These are phyloP conservation scores for Ramaria sp. DNA, from an alignment of 768 basidiomycete genomes.

Conservation along the genomic window DNA sequence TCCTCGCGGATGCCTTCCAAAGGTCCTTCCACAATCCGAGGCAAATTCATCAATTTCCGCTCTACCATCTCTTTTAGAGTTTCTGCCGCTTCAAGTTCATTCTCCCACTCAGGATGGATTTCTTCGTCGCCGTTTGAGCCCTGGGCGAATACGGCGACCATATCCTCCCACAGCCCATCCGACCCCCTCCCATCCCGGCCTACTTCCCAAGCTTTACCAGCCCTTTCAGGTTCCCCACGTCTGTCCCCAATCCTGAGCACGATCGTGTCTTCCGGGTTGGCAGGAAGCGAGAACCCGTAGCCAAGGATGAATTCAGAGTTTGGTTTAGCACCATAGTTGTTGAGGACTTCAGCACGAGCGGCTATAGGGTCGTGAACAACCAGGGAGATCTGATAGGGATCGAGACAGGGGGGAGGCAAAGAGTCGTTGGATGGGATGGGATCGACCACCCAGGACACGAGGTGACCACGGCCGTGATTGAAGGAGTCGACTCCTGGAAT, in stretches of 20 bases:
- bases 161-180: constrained; percentile 50
- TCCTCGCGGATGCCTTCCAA: constrained; percentile 32
- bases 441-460: constrained; percentile 71
- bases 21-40: constrained; percentile 20
- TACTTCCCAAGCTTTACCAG: constrained; percentile 43
- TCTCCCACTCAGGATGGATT: constrained; percentile 33
- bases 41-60: constrained; percentile 37
- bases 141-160: constrained; percentile 26
- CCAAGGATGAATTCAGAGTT: constrained; percentile 85
- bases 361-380: constrained; percentile 36
- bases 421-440: constrained; percentile 20
- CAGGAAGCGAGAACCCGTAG: constrained; percentile 75
- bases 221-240: constrained; percentile 8
- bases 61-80: constrained; percentile 59
- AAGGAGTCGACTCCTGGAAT: constrained; percentile 81
- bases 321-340: constrained; percentile 89
- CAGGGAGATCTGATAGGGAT: constrained; percentile 42
- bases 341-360: constrained; percentile 54
- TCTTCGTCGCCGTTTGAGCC: constrained; percentile 19
- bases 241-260: constrained; percentile 61
- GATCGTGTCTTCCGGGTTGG: constrained; percentile 83
- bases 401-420: constrained; percentile 10
- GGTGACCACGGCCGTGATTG: constrained; percentile 73
- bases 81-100: constrained; percentile 57
- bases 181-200: constrained; percentile 44